phyloP scores from a whole-genome alignment of 2,329 filamentous ascomycete species.

The Pseudopithomyces maydicus region DNA sequence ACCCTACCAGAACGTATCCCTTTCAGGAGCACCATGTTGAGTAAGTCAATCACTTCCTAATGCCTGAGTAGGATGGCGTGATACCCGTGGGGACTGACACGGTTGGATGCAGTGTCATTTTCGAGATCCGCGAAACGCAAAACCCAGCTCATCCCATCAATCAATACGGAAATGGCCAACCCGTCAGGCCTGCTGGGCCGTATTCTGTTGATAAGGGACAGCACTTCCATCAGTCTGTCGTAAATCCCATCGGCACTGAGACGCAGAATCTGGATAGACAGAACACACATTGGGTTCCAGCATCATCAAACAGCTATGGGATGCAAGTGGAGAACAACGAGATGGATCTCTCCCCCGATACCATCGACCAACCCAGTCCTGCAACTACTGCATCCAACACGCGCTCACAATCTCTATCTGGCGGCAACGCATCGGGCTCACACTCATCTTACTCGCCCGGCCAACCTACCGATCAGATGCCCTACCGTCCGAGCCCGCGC shows the following conservation, averaged over 20 bases:
- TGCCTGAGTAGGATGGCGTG: slow-evolving; percentile 15
- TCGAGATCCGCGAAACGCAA: slow-evolving; percentile 42
- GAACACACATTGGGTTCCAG: slow-evolving; percentile 16
- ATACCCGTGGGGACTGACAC: slow-evolving; percentile 31
- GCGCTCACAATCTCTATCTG: slow-evolving; percentile 22
- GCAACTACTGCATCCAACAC: slow-evolving; percentile 29
- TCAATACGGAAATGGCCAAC: slow-evolving; percentile 27
- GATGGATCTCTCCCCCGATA: slow-evolving; percentile 44
- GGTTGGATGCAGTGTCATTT: slow-evolving; percentile 37
- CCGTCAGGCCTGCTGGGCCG: not conserved
- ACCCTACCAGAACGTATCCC: not conserved
- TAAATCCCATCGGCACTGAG: slow-evolving; percentile 29
- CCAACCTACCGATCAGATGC: slow-evolving; percentile 28
- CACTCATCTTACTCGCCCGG: slow-evolving; percentile 43
- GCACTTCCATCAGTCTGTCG: slow-evolving; percentile 29
- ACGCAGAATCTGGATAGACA: slow-evolving; percentile 11
- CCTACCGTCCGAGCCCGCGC: slow-evolving; percentile 37
- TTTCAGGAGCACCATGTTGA: slow-evolving; percentile 5
- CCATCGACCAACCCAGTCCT: slow-evolving; percentile 37
- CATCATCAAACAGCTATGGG: slow-evolving; percentile 5
- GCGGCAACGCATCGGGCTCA: slow-evolving; percentile 36
- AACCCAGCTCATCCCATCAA: slow-evolving; percentile 29
- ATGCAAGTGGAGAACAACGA: slow-evolving; percentile 29
- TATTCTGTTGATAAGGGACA: slow-evolving; percentile 12
- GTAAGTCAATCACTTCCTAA: slow-evolving; percentile 16